A percentile compares a stretch with the other conserved stretches of the same genome.
phyloP scores from a whole-genome alignment of 164 flowering plant species.

The Magnolia kwangsiensis region DNA sequence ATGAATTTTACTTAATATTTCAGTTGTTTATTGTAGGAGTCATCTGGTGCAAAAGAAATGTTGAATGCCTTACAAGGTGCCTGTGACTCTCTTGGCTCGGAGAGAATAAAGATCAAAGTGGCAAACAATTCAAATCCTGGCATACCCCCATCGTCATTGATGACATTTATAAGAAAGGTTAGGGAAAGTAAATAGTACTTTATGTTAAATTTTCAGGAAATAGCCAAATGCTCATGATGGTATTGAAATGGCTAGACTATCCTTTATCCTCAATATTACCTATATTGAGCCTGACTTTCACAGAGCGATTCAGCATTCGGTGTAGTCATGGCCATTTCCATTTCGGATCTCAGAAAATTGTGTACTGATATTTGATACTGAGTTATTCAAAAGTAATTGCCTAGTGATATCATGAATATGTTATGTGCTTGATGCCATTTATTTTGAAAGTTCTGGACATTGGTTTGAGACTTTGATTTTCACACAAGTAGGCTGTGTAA shows the following conservation, averaged over 20 bases:
- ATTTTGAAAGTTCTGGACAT: neutral
- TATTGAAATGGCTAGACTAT: neutral
- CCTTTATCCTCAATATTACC: neutral
- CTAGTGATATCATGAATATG: neutral
- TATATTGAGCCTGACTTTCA: neutral
- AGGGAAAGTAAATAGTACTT: neutral
- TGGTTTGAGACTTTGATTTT: neutral
- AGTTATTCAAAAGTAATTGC: neutral
- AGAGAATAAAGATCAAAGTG: conserved; percentile 37
- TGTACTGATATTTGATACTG: neutral
- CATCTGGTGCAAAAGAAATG: conserved; percentile 45
- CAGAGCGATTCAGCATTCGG: neutral
- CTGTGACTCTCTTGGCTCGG: conserved; percentile 49
- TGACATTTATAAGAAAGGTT: conserved; percentile 83
- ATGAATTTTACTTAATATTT: conserved; percentile 3
- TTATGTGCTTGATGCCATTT: neutral
- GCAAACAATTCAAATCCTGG: conserved; percentile 86
- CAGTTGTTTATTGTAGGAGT: conserved; percentile 34
- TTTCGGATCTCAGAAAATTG: neutral
- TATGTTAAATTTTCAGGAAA: neutral
- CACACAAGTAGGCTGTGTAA: neutral
- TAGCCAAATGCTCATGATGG: neutral
- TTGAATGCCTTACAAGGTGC: conserved; percentile 57
- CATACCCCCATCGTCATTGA: conserved; percentile 93
- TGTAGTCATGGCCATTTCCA: neutral